Base-by-base conservation (phyloP, 441 rosid species). In the Arabidopsis lyrata region DNA sequence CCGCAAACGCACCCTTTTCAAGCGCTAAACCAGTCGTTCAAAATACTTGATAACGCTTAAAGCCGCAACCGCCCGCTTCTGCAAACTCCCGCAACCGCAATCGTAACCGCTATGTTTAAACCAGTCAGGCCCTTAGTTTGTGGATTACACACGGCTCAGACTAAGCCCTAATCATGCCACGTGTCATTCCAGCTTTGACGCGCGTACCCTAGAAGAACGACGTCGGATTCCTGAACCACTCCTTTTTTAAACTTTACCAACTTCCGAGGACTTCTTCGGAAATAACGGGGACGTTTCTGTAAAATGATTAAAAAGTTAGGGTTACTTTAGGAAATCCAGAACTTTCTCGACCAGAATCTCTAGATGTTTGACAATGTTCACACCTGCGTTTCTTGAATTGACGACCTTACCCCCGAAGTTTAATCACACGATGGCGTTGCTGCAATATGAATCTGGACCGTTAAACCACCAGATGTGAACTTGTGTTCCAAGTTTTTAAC, bases 171-270 rank as follows among this genome's bases (percentile, higher is more conserved):
- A 44, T 48, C 11, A 34, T 48, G 85, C 66, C 90, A 80, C 83
- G 86, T 81, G 88, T 79, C 70, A 18, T 32, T 69, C 47, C 50
- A n/a, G 8, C 20, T 74, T 66, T 44, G 80, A 71, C 82, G 90
- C 89, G 86, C 80, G 70, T 75, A 8, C 18, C 10, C 0, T 14
- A 1, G 9, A 66, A 0, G 10, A 66, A 74, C 78, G 55, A 49
- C 67, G 65, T 56, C 71, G 65, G 73, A 68, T 81, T 12, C 4
- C 16, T 4, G 10, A 24, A 63, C 13, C 75, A 9, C 63, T 77
- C 74, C 24, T 0, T 45, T 45, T 6, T 31, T 31, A 4, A 22
- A 31, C 24, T 42, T 65, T 54, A 68, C 75, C 45, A 14, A 14
- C 22, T 14, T 12, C 77, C 57, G 22, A 77, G 15, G 61, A 77